phyloP scores from a whole-genome alignment of 805 yeast species.

The Teunomyces tritomae region DNA sequence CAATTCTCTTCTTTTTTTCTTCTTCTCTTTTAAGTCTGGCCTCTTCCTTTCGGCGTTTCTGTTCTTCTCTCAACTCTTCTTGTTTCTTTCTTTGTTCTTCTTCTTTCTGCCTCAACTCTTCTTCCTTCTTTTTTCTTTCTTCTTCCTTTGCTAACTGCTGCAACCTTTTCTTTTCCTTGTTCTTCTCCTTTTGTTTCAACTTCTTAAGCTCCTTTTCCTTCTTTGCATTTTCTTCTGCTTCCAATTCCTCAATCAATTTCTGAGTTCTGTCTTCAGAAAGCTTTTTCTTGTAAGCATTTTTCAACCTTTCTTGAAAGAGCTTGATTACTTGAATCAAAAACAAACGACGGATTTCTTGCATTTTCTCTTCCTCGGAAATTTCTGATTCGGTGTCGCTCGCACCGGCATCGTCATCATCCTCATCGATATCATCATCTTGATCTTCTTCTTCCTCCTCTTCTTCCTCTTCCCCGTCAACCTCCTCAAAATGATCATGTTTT shows the following conservation, averaged over 20 bases:
- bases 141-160: constrained; percentile 64
- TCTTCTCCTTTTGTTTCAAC: constrained; percentile 62
- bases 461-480: constrained; percentile 25
- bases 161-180: constrained; percentile 64
- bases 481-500: constrained; percentile 41
- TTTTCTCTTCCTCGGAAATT: constrained; percentile 54
- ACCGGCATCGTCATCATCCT: constrained; percentile 44
- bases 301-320: constrained; percentile 68
- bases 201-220: constrained; percentile 67
- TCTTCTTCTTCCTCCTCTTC: constrained; percentile 6
- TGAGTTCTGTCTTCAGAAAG: constrained; percentile 72
- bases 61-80: constrained; percentile 37
- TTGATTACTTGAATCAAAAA: constrained; percentile 78
- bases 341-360: constrained; percentile 77
- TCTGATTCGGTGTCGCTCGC: constrained; percentile 34
- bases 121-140: constrained; percentile 54
- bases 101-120: constrained; percentile 41
- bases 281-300: constrained; percentile 74
- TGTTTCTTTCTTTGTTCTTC: constrained; percentile 29
- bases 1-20: constrained; percentile 46
- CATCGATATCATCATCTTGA: constrained; percentile 19
- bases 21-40: constrained; percentile 41
- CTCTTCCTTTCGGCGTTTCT: constrained; percentile 39
- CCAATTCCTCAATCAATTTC: constrained; percentile 63
- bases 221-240: constrained; percentile 63